phyloP scores from a whole-genome alignment of 2,329 filamentous ascomycete species.

The Calonectria leucothoes region DNA sequence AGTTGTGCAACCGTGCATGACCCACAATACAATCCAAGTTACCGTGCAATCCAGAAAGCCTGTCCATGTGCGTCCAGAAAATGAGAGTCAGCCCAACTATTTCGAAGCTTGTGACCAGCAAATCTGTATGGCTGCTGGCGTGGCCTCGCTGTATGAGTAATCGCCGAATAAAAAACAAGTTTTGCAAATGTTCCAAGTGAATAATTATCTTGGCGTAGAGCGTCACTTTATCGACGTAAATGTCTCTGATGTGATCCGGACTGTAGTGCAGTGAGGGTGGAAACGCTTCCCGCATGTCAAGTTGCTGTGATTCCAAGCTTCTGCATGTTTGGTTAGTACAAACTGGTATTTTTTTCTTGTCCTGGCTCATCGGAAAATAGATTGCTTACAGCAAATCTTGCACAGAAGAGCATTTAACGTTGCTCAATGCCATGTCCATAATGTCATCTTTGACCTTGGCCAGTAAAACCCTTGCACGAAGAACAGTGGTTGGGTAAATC shows the following conservation, averaged over 20 bases:
- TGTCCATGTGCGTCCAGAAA: conserved; percentile 60
- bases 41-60: conserved; percentile 16
- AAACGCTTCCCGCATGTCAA: not conserved
- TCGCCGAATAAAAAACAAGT: conserved; percentile 68
- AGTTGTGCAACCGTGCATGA: conserved; percentile 29
- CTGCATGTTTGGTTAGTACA: not conserved
- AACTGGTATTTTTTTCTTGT: too few species aligned
- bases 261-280: not conserved
- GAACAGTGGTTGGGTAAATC: conserved; percentile 23
- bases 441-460: conserved; percentile 7
- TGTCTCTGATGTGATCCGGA: not conserved
- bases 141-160: conserved; percentile 58
- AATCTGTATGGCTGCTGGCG: conserved; percentile 48
- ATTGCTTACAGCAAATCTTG: not conserved
- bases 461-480: not conserved
- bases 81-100: conserved; percentile 57
- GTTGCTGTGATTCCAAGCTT: not conserved
- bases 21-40: not conserved
- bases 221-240: not conserved
- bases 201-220: conserved; percentile 35
- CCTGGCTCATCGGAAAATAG: too few species aligned
- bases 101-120: conserved; percentile 58
- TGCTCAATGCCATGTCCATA: not conserved
- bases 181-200: conserved; percentile 63
- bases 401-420: not conserved